Percentiles rank a stretch among this genome's conserved stretches.
Evolutionary conservation across 2,329 filamentous ascomycete species (phyloP).

Genomic region (Tricladium varicosporioides): DNA sequence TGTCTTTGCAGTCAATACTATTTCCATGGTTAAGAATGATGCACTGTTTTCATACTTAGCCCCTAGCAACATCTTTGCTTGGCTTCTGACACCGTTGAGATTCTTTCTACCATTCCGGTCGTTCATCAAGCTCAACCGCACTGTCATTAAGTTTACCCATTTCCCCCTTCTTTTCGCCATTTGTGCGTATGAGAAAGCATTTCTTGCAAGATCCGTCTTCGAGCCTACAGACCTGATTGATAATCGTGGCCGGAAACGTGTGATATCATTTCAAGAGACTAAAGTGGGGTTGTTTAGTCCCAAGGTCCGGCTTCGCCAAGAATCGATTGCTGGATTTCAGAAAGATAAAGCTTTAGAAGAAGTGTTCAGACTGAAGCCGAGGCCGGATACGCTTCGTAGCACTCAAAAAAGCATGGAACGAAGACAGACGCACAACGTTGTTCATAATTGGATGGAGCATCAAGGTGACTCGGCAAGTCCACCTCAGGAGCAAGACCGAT

Average conservation of each 20-base stretch:
- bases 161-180: conserved; percentile 84
- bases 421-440: conserved; percentile 74
- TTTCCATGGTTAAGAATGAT: conserved; percentile 98
- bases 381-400: conserved; percentile 54
- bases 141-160: conserved; percentile 87
- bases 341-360: conserved; percentile 90
- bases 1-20: conserved; percentile 92
- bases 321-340: conserved; percentile 82
- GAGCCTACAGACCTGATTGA: conserved; percentile 87
- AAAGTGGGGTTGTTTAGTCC: conserved; percentile 69
- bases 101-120: conserved; percentile 76
- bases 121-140: conserved; percentile 85
- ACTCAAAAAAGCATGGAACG: conserved; percentile 62
- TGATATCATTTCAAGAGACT: conserved; percentile 55
- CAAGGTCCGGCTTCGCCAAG: conserved; percentile 70
- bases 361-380: conserved; percentile 76
- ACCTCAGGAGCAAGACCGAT: conserved; percentile 59
- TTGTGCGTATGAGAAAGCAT: conserved; percentile 79
- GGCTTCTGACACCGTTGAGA: conserved; percentile 80
- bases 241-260: conserved; percentile 49
- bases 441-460: conserved; percentile 87
- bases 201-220: conserved; percentile 73
- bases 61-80: conserved; percentile 87
- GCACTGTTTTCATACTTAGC: conserved; percentile 91
- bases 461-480: conserved; percentile 53